Conservation (phyloP, 2,329 filamentous ascomycete genomes). For the Paraphaeosphaeria minitans region DNA sequence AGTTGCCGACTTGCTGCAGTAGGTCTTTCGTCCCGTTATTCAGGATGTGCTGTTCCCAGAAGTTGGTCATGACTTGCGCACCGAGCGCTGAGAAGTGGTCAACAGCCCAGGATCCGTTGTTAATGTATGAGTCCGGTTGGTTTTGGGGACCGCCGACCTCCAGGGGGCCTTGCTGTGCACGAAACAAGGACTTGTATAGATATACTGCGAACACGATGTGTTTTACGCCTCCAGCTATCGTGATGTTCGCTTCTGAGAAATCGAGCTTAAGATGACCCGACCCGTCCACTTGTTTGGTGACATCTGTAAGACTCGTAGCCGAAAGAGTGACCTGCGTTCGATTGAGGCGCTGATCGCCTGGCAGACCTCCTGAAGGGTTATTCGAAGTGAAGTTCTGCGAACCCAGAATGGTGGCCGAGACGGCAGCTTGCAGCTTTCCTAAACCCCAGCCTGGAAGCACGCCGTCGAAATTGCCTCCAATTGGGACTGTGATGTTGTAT, state of each 20-base stretch:
- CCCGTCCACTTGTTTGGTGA: conserved; percentile 29
- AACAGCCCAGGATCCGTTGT: conserved; percentile 42
- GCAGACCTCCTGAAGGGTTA: conserved; percentile 16
- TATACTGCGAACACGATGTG: conserved; percentile 21
- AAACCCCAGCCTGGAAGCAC: conserved; percentile 44
- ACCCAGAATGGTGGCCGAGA: conserved; percentile 4
- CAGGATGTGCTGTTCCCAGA: conserved; percentile 43
- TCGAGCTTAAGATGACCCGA: conserved; percentile 28
- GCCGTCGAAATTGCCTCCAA: conserved; percentile 14
- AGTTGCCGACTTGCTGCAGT: conserved; percentile 32
- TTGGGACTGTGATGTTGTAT: conserved; percentile 17
- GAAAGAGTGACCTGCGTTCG: conserved; percentile 29
- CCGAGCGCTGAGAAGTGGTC: conserved; percentile 42
- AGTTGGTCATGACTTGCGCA: conserved; percentile 39
- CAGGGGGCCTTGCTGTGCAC: conserved; percentile 34
- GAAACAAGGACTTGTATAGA: conserved; percentile 20
- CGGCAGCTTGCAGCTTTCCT: conserved; percentile 27
- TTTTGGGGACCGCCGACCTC: conserved; percentile 22
- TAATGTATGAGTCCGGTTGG: conserved; percentile 24
- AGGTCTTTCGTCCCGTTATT: conserved; percentile 21
- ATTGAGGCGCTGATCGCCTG: conserved; percentile 10
- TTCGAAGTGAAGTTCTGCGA: conserved; percentile 10
- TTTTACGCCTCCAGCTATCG: conserved; percentile 10
- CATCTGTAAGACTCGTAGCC: conserved; percentile 29
- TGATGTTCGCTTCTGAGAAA: conserved; percentile 17